Evolutionary conservation across 2,329 filamentous ascomycete genomes (phyloP).

Genomic region (Calonectria henricotiae): DNA sequence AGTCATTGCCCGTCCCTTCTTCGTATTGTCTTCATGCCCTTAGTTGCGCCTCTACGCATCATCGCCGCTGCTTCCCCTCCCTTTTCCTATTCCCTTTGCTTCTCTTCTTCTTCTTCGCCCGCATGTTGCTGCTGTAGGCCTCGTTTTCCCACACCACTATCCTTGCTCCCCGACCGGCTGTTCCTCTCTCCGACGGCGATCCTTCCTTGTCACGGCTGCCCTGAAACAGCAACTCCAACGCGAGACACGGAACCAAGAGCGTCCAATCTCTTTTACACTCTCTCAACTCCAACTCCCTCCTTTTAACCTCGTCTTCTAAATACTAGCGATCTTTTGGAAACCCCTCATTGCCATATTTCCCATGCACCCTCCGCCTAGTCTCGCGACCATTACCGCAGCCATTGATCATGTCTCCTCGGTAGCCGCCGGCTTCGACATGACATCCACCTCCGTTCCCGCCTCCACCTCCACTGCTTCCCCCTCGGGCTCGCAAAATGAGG

Average conservation of each 20-base stretch:
- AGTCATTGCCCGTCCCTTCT: slow-evolving; percentile 16
- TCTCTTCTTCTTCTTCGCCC: slow-evolving; percentile 12
- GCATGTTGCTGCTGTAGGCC: not conserved
- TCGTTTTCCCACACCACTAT: not conserved
- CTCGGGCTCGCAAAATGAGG: slow-evolving; percentile 58
- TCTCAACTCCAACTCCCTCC: not conserved
- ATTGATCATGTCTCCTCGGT: slow-evolving; percentile 49
- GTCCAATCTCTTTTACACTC: slow-evolving; percentile 5
- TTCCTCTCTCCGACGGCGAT: slow-evolving; percentile 34
- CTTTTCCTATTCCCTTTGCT: not conserved
- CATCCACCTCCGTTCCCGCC: slow-evolving; percentile 53
- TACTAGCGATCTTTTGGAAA: slow-evolving; percentile 22
- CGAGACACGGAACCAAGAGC: slow-evolving; percentile 7
- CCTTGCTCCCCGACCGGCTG: slow-evolving; percentile 4
- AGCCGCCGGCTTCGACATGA: slow-evolving; percentile 49
- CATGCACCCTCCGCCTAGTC: slow-evolving; percentile 49
- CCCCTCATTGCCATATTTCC: slow-evolving; percentile 24
- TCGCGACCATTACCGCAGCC: slow-evolving; percentile 42
- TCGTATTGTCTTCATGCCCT: slow-evolving; percentile 6
- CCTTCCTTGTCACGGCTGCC: slow-evolving; percentile 25
- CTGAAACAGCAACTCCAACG: slow-evolving; percentile 36
- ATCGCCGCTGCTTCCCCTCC: slow-evolving; percentile 2
- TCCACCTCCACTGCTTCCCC: slow-evolving; percentile 52
- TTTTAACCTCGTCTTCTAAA: slow-evolving; percentile 7
- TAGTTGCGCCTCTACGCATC: slow-evolving; percentile 20